Conservation (phyloP, 495 filamentous ascomycete genomes). For the Penicillium verhagenii region DNA sequence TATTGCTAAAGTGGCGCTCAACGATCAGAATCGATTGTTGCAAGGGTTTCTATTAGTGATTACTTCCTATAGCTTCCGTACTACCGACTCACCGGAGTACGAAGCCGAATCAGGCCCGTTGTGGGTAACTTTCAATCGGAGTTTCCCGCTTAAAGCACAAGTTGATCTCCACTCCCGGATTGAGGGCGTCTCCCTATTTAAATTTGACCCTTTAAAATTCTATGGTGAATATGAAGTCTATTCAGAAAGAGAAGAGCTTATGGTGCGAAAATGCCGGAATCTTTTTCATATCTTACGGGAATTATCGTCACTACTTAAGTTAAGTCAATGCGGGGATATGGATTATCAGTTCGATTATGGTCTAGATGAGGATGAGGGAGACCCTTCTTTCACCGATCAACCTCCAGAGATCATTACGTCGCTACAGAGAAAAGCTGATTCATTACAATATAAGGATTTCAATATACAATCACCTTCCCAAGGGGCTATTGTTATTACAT, state of each 20-base stretch:
- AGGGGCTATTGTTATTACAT: neutral
- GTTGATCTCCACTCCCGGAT: no score
- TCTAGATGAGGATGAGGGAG: neutral
- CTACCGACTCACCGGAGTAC: neutral
- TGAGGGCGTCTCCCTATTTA: no score
- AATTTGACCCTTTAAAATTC: no score
- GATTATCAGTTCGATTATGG: neutral
- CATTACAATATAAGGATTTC: neutral
- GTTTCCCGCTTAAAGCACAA: no score
- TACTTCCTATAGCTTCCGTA: neutral
- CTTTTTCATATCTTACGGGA: neutral
- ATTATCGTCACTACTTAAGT: neutral
- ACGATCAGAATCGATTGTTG: neutral
- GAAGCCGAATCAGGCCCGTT: no score
- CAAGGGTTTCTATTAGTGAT: neutral
- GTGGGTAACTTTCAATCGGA: no score
- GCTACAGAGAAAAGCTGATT: neutral
- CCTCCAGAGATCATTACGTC: neutral
- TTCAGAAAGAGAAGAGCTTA: neutral
- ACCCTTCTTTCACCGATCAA: neutral
- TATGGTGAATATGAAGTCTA: neutral
- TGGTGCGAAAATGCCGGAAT: neutral
- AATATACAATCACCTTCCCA: neutral
- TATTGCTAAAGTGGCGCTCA: neutral
- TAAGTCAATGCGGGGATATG: neutral